Evolutionary conservation across 2,329 filamentous ascomycete genomes (phyloP).

Genomic region (Sporothrix brunneoviolacea): DNA sequence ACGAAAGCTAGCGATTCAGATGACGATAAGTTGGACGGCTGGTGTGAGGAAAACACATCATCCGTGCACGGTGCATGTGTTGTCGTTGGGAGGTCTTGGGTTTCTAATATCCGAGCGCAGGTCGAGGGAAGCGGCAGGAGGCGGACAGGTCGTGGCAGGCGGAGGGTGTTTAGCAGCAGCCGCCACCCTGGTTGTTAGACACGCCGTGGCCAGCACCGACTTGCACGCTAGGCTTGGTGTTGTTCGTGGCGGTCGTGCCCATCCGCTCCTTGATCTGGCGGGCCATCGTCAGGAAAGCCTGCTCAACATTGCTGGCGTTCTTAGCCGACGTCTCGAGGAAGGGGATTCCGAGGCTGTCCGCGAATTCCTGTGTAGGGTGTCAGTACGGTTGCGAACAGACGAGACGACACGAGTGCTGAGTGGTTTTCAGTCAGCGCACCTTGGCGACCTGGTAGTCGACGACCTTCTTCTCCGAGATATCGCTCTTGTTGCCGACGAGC

Average conservation of each 20-base stretch:
- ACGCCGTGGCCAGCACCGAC: constrained; percentile 93
- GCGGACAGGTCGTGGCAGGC: not conserved
- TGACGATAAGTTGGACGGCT: no score
- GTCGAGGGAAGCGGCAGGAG: no score
- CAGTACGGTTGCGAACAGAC: not conserved
- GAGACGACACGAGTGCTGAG: no score
- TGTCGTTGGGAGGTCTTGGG: no score
- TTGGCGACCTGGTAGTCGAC: constrained; percentile 99
- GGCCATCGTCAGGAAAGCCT: constrained; percentile 99
- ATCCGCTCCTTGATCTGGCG: constrained; percentile 99
- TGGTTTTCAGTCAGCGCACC: no score
- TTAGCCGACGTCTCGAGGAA: constrained; percentile 99
- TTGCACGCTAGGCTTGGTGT: constrained; percentile 97
- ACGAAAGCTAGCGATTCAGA: no score
- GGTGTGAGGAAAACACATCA: no score
- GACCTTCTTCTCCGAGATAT: constrained; percentile 99
- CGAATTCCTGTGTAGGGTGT: constrained; percentile 74
- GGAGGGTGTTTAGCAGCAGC: constrained; percentile 28
- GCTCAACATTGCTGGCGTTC: constrained; percentile 99
- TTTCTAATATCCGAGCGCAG: no score
- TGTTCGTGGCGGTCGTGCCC: constrained; percentile 90
- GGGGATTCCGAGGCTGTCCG: constrained; percentile 95
- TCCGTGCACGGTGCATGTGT: no score
- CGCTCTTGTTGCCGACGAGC: constrained; percentile 98
- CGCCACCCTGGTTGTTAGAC: constrained; percentile 40